Evolutionary conservation across 108 stramenopile genomes (phyloP).

Genomic region (Cyclotella baltica): DNA sequence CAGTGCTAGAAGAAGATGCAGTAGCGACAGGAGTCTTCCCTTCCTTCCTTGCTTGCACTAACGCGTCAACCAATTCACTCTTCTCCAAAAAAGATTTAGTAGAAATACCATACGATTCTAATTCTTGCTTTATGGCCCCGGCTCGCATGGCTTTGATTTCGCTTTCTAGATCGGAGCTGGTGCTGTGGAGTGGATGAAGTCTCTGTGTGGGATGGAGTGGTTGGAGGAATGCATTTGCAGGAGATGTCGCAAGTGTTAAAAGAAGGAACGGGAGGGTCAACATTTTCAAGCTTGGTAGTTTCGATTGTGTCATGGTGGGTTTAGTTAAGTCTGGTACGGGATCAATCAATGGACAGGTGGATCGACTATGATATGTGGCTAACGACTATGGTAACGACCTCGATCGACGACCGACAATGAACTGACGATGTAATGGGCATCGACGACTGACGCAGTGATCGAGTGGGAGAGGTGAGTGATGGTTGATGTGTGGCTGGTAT

Average conservation of each 20-base stretch:
- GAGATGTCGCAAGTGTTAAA: not conserved
- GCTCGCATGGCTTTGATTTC: constrained; percentile 71
- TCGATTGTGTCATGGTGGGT: too few species aligned
- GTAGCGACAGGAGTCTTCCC: constrained; percentile 59
- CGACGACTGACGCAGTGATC: too few species aligned
- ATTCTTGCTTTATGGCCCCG: constrained; percentile 76
- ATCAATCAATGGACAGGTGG: too few species aligned
- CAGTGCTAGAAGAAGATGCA: constrained; percentile 29
- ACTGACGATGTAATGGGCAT: too few species aligned
- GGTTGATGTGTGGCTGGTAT: too few species aligned
- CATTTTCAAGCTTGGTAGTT: too few species aligned
- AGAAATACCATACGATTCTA: constrained; percentile 83
- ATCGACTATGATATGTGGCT: too few species aligned
- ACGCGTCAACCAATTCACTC: constrained; percentile 72
- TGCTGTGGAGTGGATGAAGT: constrained; percentile 2
- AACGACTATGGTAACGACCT: too few species aligned
- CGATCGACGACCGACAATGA: too few species aligned
- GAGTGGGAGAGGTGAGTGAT: too few species aligned
- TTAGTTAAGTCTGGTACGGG: too few species aligned
- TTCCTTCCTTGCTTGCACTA: constrained; percentile 70
- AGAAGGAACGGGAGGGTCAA: not conserved
- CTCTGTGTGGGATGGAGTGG: not conserved
- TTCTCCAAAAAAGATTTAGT: constrained; percentile 77
- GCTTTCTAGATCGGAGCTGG: constrained; percentile 10
- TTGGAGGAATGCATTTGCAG: constrained; percentile 1